These are phyloP conservation scores for Rubia occidens DNA, from an alignment of 305 asterid genomes.

Conservation along the genomic window DNA sequence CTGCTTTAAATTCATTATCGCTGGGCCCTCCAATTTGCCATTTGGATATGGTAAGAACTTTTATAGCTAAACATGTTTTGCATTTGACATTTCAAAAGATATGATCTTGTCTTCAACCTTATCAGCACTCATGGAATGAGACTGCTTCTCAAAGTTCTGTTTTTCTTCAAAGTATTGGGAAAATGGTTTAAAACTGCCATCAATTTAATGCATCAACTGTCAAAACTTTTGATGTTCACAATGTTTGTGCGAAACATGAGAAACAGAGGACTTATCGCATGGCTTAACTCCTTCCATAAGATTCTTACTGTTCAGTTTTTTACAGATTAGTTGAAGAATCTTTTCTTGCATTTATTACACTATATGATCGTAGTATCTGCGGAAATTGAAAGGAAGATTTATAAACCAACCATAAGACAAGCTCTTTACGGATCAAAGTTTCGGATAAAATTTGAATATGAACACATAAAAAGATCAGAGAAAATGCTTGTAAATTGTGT, in stretches of 20 bases:
- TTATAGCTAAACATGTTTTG: slow-evolving; percentile 12
- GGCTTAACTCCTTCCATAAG: not conserved
- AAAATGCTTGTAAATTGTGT: not conserved
- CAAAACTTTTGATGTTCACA: not conserved
- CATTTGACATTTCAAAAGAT: slow-evolving; percentile 5
- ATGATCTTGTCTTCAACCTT: not conserved
- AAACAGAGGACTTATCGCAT: not conserved
- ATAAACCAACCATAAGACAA: not conserved
- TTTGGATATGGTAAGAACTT: slow-evolving; percentile 50
- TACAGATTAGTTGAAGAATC: not conserved
- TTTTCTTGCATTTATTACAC: not conserved
- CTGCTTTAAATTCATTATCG: slow-evolving; percentile 62
- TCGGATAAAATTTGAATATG: not conserved
- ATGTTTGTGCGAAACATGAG: not conserved
- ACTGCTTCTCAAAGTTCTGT: not conserved
- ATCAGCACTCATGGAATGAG: not conserved
- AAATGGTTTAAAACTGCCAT: no score
- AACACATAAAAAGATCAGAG: not conserved
- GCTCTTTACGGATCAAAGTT: not conserved
- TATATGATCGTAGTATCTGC: not conserved
- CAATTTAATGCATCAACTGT: no score
- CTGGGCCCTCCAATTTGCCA: slow-evolving; percentile 76
- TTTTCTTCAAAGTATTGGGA: not conserved
- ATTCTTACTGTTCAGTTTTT: not conserved
- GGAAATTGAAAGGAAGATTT: not conserved